Evolutionary conservation across 768 basidiomycete species (phyloP), one percentile per base, ranked within the genome.

Genomic region (Leccinum arenicola): DNA sequence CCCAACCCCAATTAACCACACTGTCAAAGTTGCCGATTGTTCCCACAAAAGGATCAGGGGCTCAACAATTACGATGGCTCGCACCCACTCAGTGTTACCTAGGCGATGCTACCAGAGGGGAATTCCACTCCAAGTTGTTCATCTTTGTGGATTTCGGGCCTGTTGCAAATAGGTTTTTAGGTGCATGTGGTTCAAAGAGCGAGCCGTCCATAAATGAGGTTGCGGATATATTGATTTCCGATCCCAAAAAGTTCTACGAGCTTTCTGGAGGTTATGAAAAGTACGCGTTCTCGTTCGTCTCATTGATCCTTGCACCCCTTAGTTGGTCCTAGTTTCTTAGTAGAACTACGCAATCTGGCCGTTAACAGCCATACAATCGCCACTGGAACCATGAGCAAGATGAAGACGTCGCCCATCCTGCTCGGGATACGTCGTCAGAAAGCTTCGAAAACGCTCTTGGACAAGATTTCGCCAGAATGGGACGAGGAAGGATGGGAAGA

Each of bases 121-220:
- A 81, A 36, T 84, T 93, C 43, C 89, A 91, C 67, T 88, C 88
- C 3, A 87, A 88, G 62, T 75, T 96, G 1, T 97, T 98, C 68
- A 80, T 84, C 35, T 97, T 95, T 65, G 85, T 98, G 52, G 87
- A 96, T 70, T 97, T 96, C 69, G 95, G 95, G 2, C 68, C 80
- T 1, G 76, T 79, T 5, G 96, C 89, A 25, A 96, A 95, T 64
- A 78, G 82, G 4, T 98, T 99, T 74, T 77, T 99, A 49, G 83
- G 81, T 55, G 87, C 90, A 3, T 93, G 93, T 64, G 96, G 97
- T 11, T 91, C 95, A 15, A 89, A 86, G 67, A 86, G 82, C 47
- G 91, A 94, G 67, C 95, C 96, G 4, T 93, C 85, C 49, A 84
- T 94, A 5, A 86, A 92, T 57, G 93, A 95, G 72, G 80, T 94